Conservation (phyloP, 129 eudicot species). For the Centaurea solstitialis region DNA sequence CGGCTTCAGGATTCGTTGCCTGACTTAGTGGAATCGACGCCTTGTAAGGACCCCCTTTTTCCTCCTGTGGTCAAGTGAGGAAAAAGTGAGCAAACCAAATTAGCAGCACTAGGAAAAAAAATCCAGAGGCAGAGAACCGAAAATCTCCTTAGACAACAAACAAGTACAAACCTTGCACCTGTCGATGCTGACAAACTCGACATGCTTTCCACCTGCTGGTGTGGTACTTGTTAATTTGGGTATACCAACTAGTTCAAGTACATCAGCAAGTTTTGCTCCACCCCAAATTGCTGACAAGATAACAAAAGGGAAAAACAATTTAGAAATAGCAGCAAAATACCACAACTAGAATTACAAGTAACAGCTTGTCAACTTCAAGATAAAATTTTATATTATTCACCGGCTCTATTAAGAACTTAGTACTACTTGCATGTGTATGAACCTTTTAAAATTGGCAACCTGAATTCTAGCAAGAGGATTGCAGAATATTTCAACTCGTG, state of each 20-base stretch:
- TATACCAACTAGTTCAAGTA: constrained; percentile 83
- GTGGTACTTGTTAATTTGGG: constrained; percentile 59
- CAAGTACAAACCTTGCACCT: constrained; percentile 72
- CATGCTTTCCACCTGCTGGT: constrained; percentile 86
- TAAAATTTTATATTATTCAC: not conserved
- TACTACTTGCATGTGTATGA: not conserved
- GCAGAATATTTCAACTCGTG: not conserved
- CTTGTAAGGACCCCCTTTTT: constrained; percentile 97
- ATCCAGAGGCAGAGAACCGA: not conserved
- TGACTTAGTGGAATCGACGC: constrained; percentile 85
- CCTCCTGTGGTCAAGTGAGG: constrained; percentile 53
- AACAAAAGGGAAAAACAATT: not conserved
- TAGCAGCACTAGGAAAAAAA: not conserved
- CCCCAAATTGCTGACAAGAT: constrained; percentile 83
- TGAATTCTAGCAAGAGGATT: not conserved
- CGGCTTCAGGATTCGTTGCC: constrained; percentile 94
- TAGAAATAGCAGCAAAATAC: not conserved
- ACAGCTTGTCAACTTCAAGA: not conserved
- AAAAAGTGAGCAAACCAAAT: constrained; percentile 12
- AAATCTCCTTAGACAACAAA: constrained; percentile 15
- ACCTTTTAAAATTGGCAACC: not conserved
- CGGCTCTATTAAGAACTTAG: not conserved
- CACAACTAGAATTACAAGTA: not conserved
- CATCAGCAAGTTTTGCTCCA: constrained; percentile 97
- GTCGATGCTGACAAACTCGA: constrained; percentile 94